These are phyloP conservation scores for Powellomyces hirtus DNA, from an alignment of 192 early-diverging fungal genomes.

Conservation along the genomic window DNA sequence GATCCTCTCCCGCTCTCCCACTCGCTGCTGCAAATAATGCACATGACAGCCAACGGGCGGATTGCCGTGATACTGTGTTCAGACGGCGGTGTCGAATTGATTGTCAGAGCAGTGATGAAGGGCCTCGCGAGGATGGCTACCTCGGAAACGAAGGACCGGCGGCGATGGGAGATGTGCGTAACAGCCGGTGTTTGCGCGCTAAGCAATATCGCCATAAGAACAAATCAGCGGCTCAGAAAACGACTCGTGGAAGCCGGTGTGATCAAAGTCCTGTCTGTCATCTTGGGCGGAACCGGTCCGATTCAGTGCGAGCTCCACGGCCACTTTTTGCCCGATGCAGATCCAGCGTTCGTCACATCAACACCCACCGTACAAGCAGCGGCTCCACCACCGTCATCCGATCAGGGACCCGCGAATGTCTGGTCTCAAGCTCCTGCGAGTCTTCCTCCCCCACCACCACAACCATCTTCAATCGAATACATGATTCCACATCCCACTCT, in stretches of 20 bases:
- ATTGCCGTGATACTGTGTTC: constrained; percentile 77
- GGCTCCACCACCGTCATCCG: constrained; percentile 7
- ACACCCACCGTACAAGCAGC: constrained; percentile 13
- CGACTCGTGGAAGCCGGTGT: constrained; percentile 84
- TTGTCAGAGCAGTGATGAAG: constrained; percentile 69
- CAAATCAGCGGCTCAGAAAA: constrained; percentile 72
- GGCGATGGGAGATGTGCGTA: not conserved
- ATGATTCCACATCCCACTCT: constrained; percentile 32
- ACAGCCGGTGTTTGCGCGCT: constrained; percentile 54
- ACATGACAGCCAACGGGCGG: constrained; percentile 78
- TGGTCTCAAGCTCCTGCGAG: too few species aligned
- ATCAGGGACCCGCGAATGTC: not conserved
- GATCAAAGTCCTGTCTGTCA: constrained; percentile 76
- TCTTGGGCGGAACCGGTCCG: constrained; percentile 51
- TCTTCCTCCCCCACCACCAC: constrained; percentile 7
- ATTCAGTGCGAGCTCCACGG: not conserved
- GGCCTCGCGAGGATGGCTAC: not conserved
- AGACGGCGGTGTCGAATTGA: constrained; percentile 86
- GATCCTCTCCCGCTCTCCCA: constrained; percentile 83
- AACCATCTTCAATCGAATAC: constrained; percentile 22
- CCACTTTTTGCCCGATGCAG: not conserved
- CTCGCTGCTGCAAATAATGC: constrained; percentile 83
- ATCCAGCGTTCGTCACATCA: not conserved
- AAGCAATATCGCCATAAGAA: constrained; percentile 83
- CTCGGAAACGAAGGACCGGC: not conserved